Conservation (phyloP, 495 filamentous ascomycete genomes). For the Aspergillus bridgeri region DNA sequence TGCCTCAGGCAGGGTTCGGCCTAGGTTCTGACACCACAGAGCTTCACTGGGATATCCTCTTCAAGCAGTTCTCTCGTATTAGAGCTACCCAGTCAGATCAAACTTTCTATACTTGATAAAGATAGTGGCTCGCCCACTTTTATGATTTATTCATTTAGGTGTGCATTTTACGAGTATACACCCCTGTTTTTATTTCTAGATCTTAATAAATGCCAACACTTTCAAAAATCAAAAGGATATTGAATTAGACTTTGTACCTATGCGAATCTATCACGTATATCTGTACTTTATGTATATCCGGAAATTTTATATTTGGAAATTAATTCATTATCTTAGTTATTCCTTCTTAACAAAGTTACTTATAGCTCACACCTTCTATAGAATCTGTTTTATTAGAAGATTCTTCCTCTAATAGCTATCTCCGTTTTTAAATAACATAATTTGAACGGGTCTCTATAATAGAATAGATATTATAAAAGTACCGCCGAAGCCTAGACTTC, state of each 20-base stretch:
- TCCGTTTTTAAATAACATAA: background rate
- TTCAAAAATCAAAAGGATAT: background rate
- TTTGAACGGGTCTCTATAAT: slow-evolving; percentile 4
- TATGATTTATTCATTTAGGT: background rate
- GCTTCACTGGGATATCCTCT: too few relatives aligned
- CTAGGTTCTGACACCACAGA: too few relatives aligned
- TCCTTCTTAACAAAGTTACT: background rate
- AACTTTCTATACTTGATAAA: too few relatives aligned
- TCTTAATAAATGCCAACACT: background rate
- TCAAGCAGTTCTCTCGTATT: too few relatives aligned
- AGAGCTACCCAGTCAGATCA: too few relatives aligned
- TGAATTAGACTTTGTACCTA: background rate
- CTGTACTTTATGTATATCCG: slow-evolving; percentile 1
- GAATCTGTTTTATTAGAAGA: background rate
- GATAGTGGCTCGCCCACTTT: slow-evolving; percentile 1
- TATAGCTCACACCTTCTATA: background rate
- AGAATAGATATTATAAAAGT: slow-evolving; percentile 6
- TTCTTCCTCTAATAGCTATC: background rate
- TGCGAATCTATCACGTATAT: slow-evolving; percentile 5
- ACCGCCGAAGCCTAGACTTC: slow-evolving; percentile 1
- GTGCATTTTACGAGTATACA: background rate
- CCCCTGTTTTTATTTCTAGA: background rate
- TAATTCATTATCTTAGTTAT: background rate
- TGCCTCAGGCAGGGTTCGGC: too few relatives aligned
- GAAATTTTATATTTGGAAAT: background rate